phyloP scores from a whole-genome alignment of 371 early-diverging fungal genomes.

The Haplosporangium sp. region DNA sequence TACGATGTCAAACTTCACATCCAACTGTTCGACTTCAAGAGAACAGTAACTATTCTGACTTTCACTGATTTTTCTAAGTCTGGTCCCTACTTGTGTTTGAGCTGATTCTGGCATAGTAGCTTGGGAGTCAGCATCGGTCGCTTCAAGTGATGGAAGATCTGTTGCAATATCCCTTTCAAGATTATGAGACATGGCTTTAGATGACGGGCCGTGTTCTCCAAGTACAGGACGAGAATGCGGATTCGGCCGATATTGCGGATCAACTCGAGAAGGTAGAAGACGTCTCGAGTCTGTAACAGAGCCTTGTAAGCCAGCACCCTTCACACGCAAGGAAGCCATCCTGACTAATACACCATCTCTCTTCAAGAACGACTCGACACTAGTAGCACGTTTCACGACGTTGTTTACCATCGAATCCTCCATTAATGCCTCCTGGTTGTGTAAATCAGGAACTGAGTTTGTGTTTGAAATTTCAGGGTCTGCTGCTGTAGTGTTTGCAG shows the following conservation, averaged over 20 bases:
- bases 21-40: constrained; percentile 1
- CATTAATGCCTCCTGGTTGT: neutral
- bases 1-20: neutral
- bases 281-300: neutral
- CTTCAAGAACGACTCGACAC: constrained; percentile 29
- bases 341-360: constrained; percentile 2
- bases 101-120: neutral
- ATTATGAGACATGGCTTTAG: neutral
- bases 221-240: neutral
- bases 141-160: neutral
- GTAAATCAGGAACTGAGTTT: neutral
- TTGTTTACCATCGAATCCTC: neutral
- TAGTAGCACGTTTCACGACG: constrained; percentile 23
- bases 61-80: constrained; percentile 5
- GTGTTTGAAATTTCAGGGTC: neutral
- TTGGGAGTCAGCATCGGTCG: neutral
- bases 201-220: neutral
- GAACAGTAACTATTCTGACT: constrained; percentile 6
- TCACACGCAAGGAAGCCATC: constrained; percentile 8
- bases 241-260: neutral
- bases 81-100: neutral
- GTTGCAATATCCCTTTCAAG: neutral
- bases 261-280: neutral
- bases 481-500: neutral
- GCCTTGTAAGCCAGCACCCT: constrained; percentile 13